A percentile compares a stretch with the other conserved stretches of the same genome.
Conservation (phyloP, 106 monocot species). For the Agapanthus africanus region DNA sequence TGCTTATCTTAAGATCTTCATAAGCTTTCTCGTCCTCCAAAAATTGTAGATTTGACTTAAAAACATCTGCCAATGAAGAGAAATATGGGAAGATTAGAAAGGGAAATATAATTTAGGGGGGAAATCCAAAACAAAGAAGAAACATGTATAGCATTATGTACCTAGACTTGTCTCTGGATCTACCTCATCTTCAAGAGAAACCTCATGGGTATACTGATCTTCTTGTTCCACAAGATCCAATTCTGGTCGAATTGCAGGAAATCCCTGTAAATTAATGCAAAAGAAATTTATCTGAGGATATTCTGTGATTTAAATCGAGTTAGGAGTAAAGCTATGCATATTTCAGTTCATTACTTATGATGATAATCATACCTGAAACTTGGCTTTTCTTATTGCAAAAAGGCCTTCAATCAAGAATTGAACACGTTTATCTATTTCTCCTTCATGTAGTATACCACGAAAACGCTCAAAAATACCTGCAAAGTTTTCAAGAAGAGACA, state of each 20-base stretch:
- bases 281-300: background rate
- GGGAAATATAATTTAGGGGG: background rate
- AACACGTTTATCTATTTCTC: constrained; percentile 90
- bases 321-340: background rate
- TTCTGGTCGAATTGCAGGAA: constrained; percentile 73
- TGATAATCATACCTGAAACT: constrained; percentile 62
- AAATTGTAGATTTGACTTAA: constrained; percentile 64
- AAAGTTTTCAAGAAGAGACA: no score
- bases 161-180: constrained; percentile 77
- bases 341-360: background rate
- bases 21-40: constrained; percentile 93
- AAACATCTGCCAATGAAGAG: constrained; percentile 53
- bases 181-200: constrained; percentile 77
- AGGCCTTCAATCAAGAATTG: constrained; percentile 92
- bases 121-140: background rate
- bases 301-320: background rate
- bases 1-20: constrained; percentile 74
- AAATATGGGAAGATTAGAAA: constrained; percentile 4
- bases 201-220: constrained; percentile 76
- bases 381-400: constrained; percentile 89
- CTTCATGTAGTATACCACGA: constrained; percentile 92
- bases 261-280: constrained; percentile 41
- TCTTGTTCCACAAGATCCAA: constrained; percentile 81
- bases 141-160: constrained; percentile 14
- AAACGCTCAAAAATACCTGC: constrained; percentile 94